Evolutionary conservation across 148 eudicot species (phyloP).

Genomic region (Vaccinium darrowii): DNA sequence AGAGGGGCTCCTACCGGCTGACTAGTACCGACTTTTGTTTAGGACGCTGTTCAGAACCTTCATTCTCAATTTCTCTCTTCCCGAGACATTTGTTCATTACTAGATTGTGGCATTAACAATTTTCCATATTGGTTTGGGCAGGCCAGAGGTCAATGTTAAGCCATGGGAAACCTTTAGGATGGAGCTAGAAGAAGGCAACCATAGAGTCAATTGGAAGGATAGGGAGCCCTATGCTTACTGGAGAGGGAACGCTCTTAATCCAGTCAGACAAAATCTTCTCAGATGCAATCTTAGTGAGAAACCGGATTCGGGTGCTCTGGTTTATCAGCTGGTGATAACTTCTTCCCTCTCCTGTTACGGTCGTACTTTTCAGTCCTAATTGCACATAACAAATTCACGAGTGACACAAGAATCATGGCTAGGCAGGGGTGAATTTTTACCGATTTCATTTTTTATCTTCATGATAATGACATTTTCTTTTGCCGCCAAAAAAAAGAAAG

Average conservation of each 20-base stretch:
- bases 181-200: conserved; percentile 35
- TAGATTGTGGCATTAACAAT: background rate
- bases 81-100: background rate
- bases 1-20: too few species aligned
- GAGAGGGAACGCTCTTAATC: conserved; percentile 43
- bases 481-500: too few species aligned
- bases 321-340: conserved; percentile 36
- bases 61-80: too few species aligned
- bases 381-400: too few species aligned
- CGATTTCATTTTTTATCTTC: too few species aligned
- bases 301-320: conserved; percentile 29
- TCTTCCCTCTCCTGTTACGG: too few species aligned
- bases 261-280: conserved; percentile 23
- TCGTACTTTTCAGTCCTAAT: too few species aligned
- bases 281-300: conserved; percentile 36
- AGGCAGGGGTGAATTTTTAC: too few species aligned
- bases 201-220: conserved; percentile 31
- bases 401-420: too few species aligned
- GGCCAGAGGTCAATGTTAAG: conserved; percentile 49
- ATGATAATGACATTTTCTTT: too few species aligned
- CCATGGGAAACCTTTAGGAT: conserved; percentile 39
- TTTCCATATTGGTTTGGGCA: conserved; percentile 11
- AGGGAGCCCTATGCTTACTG: conserved; percentile 51
- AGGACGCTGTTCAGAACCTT: too few species aligned
- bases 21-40: too few species aligned